Percentiles rank a stretch among this genome's conserved stretches.
These are phyloP conservation scores for Penicillium sp. DNA, from an alignment of 2,329 filamentous ascomycete species.

Conservation along the genomic window DNA sequence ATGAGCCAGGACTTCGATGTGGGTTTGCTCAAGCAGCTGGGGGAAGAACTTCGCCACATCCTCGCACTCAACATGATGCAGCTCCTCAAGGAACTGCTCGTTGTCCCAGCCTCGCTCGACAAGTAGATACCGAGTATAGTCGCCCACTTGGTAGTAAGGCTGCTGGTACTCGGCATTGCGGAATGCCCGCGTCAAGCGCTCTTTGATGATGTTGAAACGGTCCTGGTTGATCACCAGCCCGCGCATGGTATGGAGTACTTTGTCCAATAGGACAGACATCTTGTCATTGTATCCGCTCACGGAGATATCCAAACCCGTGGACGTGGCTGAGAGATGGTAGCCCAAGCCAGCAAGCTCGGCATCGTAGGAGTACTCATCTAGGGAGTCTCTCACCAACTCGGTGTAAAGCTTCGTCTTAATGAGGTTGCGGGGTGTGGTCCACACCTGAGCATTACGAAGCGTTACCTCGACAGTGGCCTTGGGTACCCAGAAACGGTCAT, in stretches of 20 bases:
- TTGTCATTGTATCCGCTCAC: slow-evolving; percentile 96
- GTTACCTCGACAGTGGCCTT: slow-evolving; percentile 84
- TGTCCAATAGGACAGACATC: slow-evolving; percentile 81
- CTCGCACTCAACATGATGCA: slow-evolving; percentile 68
- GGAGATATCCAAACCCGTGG: slow-evolving; percentile 70
- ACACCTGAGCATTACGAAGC: slow-evolving; percentile 73
- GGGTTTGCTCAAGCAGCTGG: slow-evolving; percentile 74
- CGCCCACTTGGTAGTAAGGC: slow-evolving; percentile 82
- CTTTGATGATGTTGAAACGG: slow-evolving; percentile 86
- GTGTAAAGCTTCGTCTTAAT: slow-evolving; percentile 78
- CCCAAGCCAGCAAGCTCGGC: slow-evolving; percentile 86
- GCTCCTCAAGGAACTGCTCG: slow-evolving; percentile 72
- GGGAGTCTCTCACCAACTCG: slow-evolving; percentile 78
- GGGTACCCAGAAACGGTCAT: slow-evolving; percentile 97
- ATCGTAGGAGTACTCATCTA: slow-evolving; percentile 93
- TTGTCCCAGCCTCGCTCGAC: slow-evolving; percentile 73
- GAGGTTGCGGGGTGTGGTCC: slow-evolving; percentile 70
- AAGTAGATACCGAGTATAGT: slow-evolving; percentile 76
- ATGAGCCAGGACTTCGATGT: slow-evolving; percentile 83
- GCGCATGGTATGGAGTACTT: slow-evolving; percentile 77
- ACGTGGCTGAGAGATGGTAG: slow-evolving; percentile 72
- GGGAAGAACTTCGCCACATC: slow-evolving; percentile 74
- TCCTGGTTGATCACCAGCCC: slow-evolving; percentile 81
- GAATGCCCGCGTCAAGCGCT: slow-evolving; percentile 70
- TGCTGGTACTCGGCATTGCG: slow-evolving; percentile 85